Base-by-base conservation (phyloP, 1,284 basidiomycete species). In the Amylostereum areolatum region DNA sequence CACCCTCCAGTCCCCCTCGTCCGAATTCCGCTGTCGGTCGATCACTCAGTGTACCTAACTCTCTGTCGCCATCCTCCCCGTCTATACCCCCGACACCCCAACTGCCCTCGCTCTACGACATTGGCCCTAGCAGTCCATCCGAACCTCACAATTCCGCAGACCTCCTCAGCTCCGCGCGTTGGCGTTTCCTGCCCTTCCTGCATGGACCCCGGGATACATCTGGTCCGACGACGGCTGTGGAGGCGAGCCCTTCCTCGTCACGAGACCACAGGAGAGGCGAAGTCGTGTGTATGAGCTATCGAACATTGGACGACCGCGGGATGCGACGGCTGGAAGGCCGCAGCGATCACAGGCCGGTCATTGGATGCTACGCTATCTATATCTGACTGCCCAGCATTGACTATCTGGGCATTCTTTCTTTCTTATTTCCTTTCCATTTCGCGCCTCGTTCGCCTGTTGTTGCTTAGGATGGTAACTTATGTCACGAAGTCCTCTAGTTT, bases 271-370 rank as follows among this genome's bases (percentile, higher is more conserved):
- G 59, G 34, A 77, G 72, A 57, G 85, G 86, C 2, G 84, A 89
- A 41, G 71, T 89, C 3, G 66, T 80, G 2, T 89, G 87, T 60
- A 62, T 91, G 10, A 70, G 70, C 41, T 92, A 92, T 62, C 69
- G 75, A 55, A 87, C 85, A 18, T 68, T 92, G 39, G 85, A 90
- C 57, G 89, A 92, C 61, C 71, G 72, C 30, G 81, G 74, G 8
- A 92, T 92, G 88, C 73, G 81, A 47, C 68, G 76, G 45, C 62
- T 92, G 32, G 85, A 88, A 62, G 90, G 83, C n/a, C 74, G 83
- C 45, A 87, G 84, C 55, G 85, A 89, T 62, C 86, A 89, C 59
- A 67, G 89, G 43, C 89, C 89, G 1, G 89, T 92, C 28, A 81
- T 92, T 55, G 86, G 85, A 52, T 75, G 77, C 29, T 89, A 85